These are phyloP conservation scores for Sporothrix dimorphospora DNA, from an alignment of 2,329 filamentous ascomycete genomes.

Conservation along the genomic window DNA sequence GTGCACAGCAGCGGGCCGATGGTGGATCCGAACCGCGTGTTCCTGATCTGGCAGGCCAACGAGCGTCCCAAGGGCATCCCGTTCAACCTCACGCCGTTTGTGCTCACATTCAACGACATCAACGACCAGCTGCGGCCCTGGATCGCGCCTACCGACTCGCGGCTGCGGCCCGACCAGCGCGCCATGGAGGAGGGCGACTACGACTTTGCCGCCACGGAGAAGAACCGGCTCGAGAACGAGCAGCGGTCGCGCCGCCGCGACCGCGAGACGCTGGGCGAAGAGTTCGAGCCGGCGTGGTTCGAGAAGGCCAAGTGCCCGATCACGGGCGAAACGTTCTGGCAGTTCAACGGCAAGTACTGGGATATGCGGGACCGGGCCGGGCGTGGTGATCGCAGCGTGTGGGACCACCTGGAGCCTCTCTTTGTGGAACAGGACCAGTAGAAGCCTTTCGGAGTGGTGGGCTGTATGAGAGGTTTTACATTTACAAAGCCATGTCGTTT, in stretches of 20 bases:
- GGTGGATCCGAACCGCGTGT: conserved; percentile 70
- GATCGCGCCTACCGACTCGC: conserved; percentile 89
- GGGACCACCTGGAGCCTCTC: conserved; percentile 78
- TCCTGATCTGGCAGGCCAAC: conserved; percentile 92
- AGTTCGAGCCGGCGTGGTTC: conserved; percentile 88
- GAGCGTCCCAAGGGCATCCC: conserved; percentile 80
- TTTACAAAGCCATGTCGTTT: not conserved
- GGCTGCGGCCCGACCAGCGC: conserved; percentile 89
- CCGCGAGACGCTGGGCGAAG: conserved; percentile 76
- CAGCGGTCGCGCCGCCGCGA: conserved; percentile 76
- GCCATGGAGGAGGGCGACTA: conserved; percentile 99
- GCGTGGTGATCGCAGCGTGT: conserved; percentile 58
- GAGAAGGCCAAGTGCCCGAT: conserved; percentile 69
- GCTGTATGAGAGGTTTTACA: not conserved
- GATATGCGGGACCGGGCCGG: conserved; percentile 68
- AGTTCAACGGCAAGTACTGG: conserved; percentile 90
- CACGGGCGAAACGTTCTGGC: conserved; percentile 90
- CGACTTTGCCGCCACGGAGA: conserved; percentile 88
- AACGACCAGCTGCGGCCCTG: conserved; percentile 77
- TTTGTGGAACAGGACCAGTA: conserved; percentile 43
- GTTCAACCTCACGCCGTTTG: conserved; percentile 97
- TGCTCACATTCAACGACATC: conserved; percentile 89
- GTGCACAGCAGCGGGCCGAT: conserved; percentile 56
- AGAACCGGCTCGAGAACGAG: conserved; percentile 90
- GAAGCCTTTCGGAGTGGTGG: not conserved